Conservation (phyloP, 192 early-diverging fungal genomes). For the Gonapodya sp. region DNA sequence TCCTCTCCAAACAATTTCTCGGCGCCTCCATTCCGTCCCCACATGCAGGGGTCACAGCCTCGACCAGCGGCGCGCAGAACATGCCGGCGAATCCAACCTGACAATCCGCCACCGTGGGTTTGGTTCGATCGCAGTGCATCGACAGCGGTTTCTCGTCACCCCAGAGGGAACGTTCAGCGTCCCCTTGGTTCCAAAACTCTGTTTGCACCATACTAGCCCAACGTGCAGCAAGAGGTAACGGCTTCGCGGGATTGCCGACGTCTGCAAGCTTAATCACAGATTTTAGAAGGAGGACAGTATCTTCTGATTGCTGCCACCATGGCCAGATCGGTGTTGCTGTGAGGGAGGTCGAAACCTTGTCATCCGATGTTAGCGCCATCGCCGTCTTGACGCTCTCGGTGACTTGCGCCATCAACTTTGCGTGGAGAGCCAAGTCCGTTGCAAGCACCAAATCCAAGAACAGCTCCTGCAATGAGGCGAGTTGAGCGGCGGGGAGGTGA, state of each 20-base stretch:
- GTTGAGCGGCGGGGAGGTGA: neutral
- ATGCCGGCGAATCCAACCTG: neutral
- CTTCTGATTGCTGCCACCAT: neutral
- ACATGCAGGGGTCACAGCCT: neutral
- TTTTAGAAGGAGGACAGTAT: conserved; percentile 31
- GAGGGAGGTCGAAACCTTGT: neutral
- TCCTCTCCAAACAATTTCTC: neutral
- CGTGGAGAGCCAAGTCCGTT: neutral
- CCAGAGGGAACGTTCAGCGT: neutral
- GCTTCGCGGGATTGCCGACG: conserved; percentile 43
- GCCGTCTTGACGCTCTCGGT: neutral
- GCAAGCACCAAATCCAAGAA: neutral
- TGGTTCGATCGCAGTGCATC: neutral
- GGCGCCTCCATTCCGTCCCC: neutral
- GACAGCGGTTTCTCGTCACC: neutral
- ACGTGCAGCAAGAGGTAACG: conserved; percentile 25
- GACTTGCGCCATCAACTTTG: neutral
- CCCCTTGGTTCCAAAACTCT: conserved; percentile 43
- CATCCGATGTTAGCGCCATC: neutral
- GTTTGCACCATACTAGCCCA: conserved; percentile 47
- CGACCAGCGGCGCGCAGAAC: neutral
- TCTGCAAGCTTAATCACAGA: conserved; percentile 53
- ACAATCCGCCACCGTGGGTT: neutral
- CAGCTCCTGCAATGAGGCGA: neutral
- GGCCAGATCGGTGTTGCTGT: neutral